phyloP scores from a whole-genome alignment of 768 basidiomycete genomes.

The Naematelia encephala region DNA sequence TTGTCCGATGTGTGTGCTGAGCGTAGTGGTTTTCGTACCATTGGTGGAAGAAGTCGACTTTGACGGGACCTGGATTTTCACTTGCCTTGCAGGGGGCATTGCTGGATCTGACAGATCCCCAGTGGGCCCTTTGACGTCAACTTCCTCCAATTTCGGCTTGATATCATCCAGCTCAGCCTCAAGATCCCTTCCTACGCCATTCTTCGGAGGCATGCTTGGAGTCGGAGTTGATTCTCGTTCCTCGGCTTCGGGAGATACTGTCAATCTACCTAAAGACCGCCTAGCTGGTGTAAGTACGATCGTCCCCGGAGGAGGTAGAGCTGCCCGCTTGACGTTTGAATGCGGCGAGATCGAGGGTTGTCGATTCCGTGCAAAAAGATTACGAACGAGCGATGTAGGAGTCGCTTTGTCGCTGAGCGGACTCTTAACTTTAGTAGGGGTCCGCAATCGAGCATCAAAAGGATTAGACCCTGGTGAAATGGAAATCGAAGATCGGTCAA shows the following conservation, averaged over 20 bases:
- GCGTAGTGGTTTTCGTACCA: neutral
- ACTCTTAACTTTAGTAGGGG: slow-evolving; percentile 28
- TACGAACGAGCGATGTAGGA: slow-evolving; percentile 35
- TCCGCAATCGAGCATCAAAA: slow-evolving; percentile 20
- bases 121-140: neutral
- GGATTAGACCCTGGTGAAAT: slow-evolving; percentile 26
- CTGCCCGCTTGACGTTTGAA: slow-evolving; percentile 18
- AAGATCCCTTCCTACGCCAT: slow-evolving; percentile 1
- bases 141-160: slow-evolving; percentile 6
- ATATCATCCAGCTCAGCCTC: slow-evolving; percentile 3
- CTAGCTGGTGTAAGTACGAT: slow-evolving; percentile 31
- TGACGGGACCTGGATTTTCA: neutral
- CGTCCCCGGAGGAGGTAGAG: slow-evolving; percentile 18
- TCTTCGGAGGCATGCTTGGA: neutral
- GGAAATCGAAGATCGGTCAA: slow-evolving; percentile 40
- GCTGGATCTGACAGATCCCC: neutral
- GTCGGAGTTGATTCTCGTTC: slow-evolving; percentile 16
- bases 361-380: slow-evolving; percentile 36
- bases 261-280: slow-evolving; percentile 20
- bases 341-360: slow-evolving; percentile 17
- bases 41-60: slow-evolving; percentile 1
- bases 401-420: slow-evolving; percentile 33
- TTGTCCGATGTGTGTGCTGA: neutral
- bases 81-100: neutral
- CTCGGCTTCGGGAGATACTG: slow-evolving; percentile 25